These are phyloP conservation scores for Wallacemonas collosoma DNA, from an alignment of 208 protist genomes.

Conservation along the genomic window DNA sequence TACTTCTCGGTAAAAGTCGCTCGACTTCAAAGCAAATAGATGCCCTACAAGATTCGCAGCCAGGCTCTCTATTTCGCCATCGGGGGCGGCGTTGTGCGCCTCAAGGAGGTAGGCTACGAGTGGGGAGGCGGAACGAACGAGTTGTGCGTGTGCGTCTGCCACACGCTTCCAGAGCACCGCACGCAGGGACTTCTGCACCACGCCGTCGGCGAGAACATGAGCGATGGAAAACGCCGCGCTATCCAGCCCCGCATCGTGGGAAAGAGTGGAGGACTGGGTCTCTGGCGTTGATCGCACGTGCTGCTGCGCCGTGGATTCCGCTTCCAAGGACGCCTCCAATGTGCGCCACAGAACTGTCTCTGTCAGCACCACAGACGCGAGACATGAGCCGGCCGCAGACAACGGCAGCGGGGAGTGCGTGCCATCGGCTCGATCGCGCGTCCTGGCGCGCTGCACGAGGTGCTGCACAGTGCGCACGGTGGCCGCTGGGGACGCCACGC, in stretches of 20 bases:
- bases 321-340: not conserved
- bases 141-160: not conserved
- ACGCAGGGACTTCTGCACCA: slow-evolving; percentile 4
- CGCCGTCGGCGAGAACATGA: not conserved
- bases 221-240: not conserved
- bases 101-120: not conserved
- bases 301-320: not conserved
- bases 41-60: not conserved
- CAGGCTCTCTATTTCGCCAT: not conserved
- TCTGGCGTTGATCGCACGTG: not conserved
- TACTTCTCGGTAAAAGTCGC: not conserved
- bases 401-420: not conserved
- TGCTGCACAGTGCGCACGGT: not conserved
- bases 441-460: not conserved
- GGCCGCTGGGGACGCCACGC: not conserved
- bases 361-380: not conserved
- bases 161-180: slow-evolving; percentile 11
- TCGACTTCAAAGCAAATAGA: not conserved
- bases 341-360: not conserved
- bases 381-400: not conserved
- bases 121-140: not conserved
- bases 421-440: not conserved
- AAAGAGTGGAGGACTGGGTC: not conserved
- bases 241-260: not conserved
- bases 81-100: too few relatives aligned